Base-by-base conservation (phyloP, 768 basidiomycete genomes). In the Rhizopogon rudus region DNA sequence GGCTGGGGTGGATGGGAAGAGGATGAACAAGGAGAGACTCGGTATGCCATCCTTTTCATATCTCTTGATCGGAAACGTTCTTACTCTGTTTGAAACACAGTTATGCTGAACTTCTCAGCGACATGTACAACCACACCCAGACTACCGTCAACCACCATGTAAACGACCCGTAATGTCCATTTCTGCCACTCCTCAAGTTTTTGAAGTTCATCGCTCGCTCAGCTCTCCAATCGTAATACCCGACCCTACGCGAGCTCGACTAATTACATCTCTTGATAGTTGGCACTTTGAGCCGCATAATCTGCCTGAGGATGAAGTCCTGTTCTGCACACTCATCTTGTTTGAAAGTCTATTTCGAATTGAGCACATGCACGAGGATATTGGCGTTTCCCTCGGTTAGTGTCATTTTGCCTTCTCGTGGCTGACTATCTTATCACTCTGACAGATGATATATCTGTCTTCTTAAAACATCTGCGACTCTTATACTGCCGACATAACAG, bases 241-340 rank as follows among this genome's bases (percentile, higher is more conserved):
- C 31, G 66, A 69, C 39, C 73, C 74, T 17, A 80, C 77, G 33
- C 82, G 91, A 57, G 66, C 68, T 20, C 77, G 82, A 25, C 79
- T 97, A 48, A 87, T 96, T 61, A 67, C 72, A 20, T 75, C 77
- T 0, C 77, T 97, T 13, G 84, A 87, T 55, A 78, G 77, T 12
- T 99, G 96, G 96, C 75, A 88, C 60, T 99, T 98, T 67, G 88
- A 97, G 65, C 94, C 96, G 4, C 86, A 91, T 70, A 79, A 79
- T 40, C 81, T 97, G 39, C 80, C 85, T 20, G 85, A 91, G 52
- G 88, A 90, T 52, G 91, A 98, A 70, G 78, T 93, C 10, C 75
- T 91, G 13, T 81, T 84, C 20, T 93, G 91, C 63, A 86, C 91
- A 0, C 78, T 89, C 55, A 77, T 98, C 59, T 74, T 99, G 28